Conservation (phyloP, 1,284 basidiomycete species). For the Leccinum subrobustum region DNA sequence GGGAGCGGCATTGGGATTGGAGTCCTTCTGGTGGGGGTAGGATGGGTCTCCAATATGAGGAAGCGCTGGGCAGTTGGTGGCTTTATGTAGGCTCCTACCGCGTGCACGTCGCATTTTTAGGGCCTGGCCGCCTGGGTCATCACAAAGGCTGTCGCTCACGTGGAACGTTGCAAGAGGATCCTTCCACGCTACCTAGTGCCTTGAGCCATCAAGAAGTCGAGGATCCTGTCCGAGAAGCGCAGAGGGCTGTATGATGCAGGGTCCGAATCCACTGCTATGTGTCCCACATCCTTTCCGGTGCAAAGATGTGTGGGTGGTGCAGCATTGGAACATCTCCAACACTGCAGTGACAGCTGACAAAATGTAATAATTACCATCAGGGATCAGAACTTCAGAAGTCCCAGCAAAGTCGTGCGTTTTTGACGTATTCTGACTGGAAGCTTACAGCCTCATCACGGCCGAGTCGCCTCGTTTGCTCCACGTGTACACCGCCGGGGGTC, state of each 20-base stretch:
- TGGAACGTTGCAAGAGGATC: constrained; percentile 12
- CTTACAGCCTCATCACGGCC: constrained; percentile 4
- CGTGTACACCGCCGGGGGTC: constrained; percentile 13
- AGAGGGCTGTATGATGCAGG: background rate
- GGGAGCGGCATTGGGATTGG: constrained; percentile 24
- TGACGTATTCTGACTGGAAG: constrained; percentile 20
- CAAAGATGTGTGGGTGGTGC: background rate
- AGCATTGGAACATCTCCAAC: constrained; percentile 2
- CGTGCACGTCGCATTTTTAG: constrained; percentile 31
- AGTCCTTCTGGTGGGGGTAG: constrained; percentile 5
- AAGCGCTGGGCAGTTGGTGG: constrained; percentile 12
- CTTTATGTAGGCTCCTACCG: constrained; percentile 30
- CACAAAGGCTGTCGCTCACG: constrained; percentile 11
- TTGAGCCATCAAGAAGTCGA: background rate
- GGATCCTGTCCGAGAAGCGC: constrained; percentile 10
- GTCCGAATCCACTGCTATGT: constrained; percentile 4
- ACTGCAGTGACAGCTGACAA: constrained; percentile 7
- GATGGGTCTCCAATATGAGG: constrained; percentile 13
- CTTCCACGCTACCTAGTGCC: background rate
- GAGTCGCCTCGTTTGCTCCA: constrained; percentile 16
- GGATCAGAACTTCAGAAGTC: constrained; percentile 12
- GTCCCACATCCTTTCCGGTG: constrained; percentile 8
- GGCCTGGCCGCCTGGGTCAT: constrained; percentile 17
- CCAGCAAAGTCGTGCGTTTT: background rate
- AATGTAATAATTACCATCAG: background rate